These are phyloP conservation scores for Phytophthora tubulina DNA, from an alignment of 352 stramenopile genomes.

Conservation along the genomic window DNA sequence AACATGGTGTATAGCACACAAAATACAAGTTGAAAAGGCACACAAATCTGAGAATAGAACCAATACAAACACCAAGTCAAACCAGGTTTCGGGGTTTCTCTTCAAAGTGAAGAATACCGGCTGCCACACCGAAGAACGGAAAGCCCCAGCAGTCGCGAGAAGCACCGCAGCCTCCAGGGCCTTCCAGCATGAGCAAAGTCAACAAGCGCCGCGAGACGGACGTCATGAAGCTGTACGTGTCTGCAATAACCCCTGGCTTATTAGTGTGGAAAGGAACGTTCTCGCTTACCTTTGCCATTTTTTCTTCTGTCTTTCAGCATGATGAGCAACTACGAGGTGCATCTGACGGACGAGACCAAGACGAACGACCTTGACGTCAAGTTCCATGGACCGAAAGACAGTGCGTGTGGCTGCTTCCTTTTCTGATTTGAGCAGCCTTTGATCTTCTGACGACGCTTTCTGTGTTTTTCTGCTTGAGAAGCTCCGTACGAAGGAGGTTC, in stretches of 20 bases:
- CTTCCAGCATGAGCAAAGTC: slow-evolving; percentile 64
- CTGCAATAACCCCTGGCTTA: too few relatives aligned
- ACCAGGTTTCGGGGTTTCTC: slow-evolving; percentile 25
- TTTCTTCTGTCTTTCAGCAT: slow-evolving; percentile 56
- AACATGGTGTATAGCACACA: slow-evolving; percentile 22
- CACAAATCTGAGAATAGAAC: slow-evolving; percentile 31
- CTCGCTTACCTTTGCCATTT: background rate
- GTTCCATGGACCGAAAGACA: slow-evolving; percentile 87
- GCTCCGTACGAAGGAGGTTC: slow-evolving; percentile 92
- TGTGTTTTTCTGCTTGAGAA: slow-evolving; percentile 41
- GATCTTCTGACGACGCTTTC: slow-evolving; percentile 21
- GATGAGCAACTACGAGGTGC: slow-evolving; percentile 93
- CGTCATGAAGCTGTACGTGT: slow-evolving; percentile 91
- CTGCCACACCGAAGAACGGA: slow-evolving; percentile 5
- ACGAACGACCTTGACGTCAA: slow-evolving; percentile 88
- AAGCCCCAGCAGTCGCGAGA: slow-evolving; percentile 31
- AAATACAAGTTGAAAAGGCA: slow-evolving; percentile 37
- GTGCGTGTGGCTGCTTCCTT: slow-evolving; percentile 45
- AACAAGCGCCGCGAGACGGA: slow-evolving; percentile 90
- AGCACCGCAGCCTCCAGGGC: background rate
- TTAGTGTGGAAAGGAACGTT: background rate
- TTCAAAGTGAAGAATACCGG: slow-evolving; percentile 40
- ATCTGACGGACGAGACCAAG: slow-evolving; percentile 85
- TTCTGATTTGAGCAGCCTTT: background rate
- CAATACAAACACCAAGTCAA: slow-evolving; percentile 49